phyloP scores from a whole-genome alignment of 371 early-diverging fungal genomes.

The Mucor mucedo region DNA sequence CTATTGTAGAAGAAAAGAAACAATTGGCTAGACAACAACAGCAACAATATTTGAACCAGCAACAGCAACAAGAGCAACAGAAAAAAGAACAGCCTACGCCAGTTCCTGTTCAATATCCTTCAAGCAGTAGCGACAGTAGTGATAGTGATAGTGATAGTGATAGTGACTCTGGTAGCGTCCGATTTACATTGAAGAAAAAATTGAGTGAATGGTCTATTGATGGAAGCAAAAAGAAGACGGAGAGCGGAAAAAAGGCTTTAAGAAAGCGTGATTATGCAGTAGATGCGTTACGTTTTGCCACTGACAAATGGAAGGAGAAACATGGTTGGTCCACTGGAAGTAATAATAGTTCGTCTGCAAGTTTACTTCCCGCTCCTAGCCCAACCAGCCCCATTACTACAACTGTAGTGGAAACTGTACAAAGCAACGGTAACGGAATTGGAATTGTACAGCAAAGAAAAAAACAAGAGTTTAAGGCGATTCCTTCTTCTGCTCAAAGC shows the following conservation, averaged over 20 bases:
- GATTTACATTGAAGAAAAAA: conserved; percentile 23
- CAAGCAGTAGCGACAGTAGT: conserved; percentile 12
- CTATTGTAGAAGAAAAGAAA: conserved; percentile 1
- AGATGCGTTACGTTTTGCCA: conserved; percentile 35
- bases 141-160: conserved; percentile 25
- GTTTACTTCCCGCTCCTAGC: not conserved
- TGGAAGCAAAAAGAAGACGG: not conserved
- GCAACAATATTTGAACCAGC: not conserved
- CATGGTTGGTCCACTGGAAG: conserved; percentile 34
- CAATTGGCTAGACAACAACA: conserved; percentile 1
- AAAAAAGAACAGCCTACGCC: not conserved
- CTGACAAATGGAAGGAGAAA: conserved; percentile 43
- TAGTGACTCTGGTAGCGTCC: conserved; percentile 17
- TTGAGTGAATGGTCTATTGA: conserved; percentile 31
- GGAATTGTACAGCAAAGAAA: not conserved
- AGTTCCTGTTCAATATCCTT: not conserved
- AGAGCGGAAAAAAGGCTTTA: conserved; percentile 5
- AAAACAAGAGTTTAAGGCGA: not conserved
- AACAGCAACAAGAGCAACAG: not conserved
- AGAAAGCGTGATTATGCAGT: conserved; percentile 40
- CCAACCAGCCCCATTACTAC: conserved; percentile 1
- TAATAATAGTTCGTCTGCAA: conserved; percentile 12
- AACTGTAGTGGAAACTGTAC: not conserved
- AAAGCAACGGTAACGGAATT: conserved; percentile 3
- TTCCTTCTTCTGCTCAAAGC: conserved; percentile 38